Conservation (phyloP, 805 yeast genomes). For the Osmozyma mogii region DNA sequence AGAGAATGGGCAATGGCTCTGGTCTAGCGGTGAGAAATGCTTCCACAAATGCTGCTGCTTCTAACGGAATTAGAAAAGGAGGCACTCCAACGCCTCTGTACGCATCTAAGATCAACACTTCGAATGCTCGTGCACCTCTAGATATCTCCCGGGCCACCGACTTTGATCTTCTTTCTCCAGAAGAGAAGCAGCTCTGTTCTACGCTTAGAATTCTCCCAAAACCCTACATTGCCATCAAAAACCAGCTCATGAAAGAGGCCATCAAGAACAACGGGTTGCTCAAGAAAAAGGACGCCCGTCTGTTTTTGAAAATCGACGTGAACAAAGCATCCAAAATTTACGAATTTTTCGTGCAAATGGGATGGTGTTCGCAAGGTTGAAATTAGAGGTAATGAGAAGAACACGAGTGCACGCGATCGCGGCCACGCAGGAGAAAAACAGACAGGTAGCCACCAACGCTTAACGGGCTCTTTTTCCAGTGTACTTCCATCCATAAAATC, state of each 20-base stretch:
- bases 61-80: conserved; percentile 13
- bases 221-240: conserved; percentile 89
- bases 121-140: conserved; percentile 39
- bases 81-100: conserved; percentile 33
- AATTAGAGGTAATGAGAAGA: too few species aligned
- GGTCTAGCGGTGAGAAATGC: conserved; percentile 13
- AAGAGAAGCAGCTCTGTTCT: conserved; percentile 80
- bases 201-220: conserved; percentile 82
- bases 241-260: conserved; percentile 79
- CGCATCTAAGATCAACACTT: conserved; percentile 34
- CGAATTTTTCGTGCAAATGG: conserved; percentile 88
- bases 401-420: too few species aligned
- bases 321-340: conserved; percentile 80
- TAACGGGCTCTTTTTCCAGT: too few species aligned
- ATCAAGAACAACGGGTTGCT: conserved; percentile 76
- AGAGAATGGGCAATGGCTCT: conserved; percentile 41
- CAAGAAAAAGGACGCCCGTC: conserved; percentile 81
- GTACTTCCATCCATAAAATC: too few species aligned
- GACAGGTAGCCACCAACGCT: too few species aligned
- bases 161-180: conserved; percentile 73
- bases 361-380: conserved; percentile 59
- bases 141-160: conserved; percentile 78
- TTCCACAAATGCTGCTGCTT: conserved; percentile 3
- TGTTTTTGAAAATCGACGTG: conserved; percentile 75
- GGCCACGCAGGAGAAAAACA: too few species aligned